These are phyloP conservation scores for Aegilops speltoides DNA, from an alignment of 176 grass and related monocot genomes.

Conservation along the genomic window DNA sequence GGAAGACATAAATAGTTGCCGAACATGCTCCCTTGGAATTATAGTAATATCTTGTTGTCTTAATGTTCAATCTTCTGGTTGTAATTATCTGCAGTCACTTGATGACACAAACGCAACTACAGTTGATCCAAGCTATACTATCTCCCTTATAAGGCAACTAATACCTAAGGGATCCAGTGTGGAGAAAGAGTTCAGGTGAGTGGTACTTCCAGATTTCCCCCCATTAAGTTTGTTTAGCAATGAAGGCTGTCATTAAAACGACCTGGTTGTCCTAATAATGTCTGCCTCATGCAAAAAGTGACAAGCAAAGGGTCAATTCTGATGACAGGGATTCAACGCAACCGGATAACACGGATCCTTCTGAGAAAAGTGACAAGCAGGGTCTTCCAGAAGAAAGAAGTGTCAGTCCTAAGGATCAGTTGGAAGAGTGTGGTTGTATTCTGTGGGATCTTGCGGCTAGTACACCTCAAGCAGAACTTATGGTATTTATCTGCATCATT, in stretches of 20 bases:
- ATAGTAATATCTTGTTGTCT: not conserved
- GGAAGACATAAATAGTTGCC: not conserved
- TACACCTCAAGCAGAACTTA: constrained; percentile 82
- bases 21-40: not conserved
- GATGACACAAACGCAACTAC: constrained; percentile 65
- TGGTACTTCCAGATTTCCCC: not conserved
- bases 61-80: constrained; percentile 12
- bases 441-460: constrained; percentile 85
- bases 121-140: constrained; percentile 92
- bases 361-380: constrained; percentile 32
- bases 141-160: constrained; percentile 80
- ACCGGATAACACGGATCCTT: constrained; percentile 42
- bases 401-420: constrained; percentile 53
- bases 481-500: constrained; percentile 47
- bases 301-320: constrained; percentile 36
- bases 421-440: constrained; percentile 83
- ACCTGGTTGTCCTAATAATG: not conserved
- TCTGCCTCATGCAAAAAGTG: constrained; percentile 26
- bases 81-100: constrained; percentile 42
- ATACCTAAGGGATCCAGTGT: constrained; percentile 53
- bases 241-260: not conserved
- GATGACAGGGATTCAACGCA: constrained; percentile 13
- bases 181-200: constrained; percentile 51
- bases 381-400: constrained; percentile 37
- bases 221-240: not conserved